Evolutionary conservation across 441 rosid genomes (phyloP).

Genomic region (Syzygium syzygioides): DNA sequence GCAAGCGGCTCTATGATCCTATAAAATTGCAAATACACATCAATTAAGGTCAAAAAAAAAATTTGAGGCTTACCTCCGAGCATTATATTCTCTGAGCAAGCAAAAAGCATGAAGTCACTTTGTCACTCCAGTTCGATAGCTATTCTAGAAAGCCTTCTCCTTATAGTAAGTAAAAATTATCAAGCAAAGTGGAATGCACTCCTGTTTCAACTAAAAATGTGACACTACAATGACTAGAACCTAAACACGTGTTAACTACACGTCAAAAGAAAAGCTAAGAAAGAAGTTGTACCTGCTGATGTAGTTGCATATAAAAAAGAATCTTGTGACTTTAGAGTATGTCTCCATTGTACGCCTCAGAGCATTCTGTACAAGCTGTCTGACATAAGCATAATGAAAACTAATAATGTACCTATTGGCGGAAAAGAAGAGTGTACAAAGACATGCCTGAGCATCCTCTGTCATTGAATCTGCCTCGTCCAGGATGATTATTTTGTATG

Average conservation of each 20-base stretch:
- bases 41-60: background rate
- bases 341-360: conserved; percentile 97
- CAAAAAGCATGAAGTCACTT: background rate
- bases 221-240: background rate
- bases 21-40: conserved; percentile 4
- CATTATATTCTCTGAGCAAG: background rate
- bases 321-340: conserved; percentile 89
- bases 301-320: conserved; percentile 88
- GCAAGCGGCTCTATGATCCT: conserved; percentile 99
- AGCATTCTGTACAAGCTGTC: conserved; percentile 49
- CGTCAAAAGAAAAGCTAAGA: background rate
- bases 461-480: conserved; percentile 99
- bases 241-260: background rate
- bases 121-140: background rate
- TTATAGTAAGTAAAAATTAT: background rate
- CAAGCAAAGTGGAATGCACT: background rate
- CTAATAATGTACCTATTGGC: background rate
- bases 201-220: background rate
- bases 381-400: background rate
- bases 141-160: background rate
- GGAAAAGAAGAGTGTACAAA: background rate
- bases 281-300: conserved; percentile 71
- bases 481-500: conserved; percentile 83
- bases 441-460: conserved; percentile 93
- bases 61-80: background rate